These are phyloP conservation scores for Trichoderma virens DNA, from an alignment of 495 filamentous ascomycete genomes.

Conservation along the genomic window DNA sequence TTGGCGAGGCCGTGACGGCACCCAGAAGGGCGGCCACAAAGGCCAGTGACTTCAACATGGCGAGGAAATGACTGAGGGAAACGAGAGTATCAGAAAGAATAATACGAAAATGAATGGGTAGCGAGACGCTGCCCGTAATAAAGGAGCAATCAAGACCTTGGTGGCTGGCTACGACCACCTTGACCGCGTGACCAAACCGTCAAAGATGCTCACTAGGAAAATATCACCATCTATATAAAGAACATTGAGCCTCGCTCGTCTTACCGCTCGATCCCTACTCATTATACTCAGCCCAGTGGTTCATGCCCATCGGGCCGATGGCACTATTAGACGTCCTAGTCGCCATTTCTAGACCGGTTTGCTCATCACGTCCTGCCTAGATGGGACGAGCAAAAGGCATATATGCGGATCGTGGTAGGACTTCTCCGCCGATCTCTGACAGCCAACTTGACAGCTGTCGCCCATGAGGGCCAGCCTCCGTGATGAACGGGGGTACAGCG, in stretches of 20 bases:
- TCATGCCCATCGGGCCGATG: constrained; percentile 3
- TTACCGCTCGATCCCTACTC: background rate
- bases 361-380: background rate
- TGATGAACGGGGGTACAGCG: background rate
- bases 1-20: background rate
- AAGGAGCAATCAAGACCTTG: background rate
- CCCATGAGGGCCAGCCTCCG: background rate
- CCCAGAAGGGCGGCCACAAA: background rate
- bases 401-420: background rate
- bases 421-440: background rate
- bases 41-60: background rate
- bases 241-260: background rate
- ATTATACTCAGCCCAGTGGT: background rate
- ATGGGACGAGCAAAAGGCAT: background rate
- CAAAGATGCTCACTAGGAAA: background rate
- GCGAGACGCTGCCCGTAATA: background rate
- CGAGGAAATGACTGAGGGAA: background rate
- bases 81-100: background rate
- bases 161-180: background rate
- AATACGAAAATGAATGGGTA: background rate
- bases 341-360: background rate
- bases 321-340: too few relatives aligned
- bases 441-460: background rate
- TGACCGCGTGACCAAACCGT: background rate
- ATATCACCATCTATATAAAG: background rate